Percentiles rank a stretch among this genome's conserved stretches.
Conservation (phyloP, 2,329 filamentous ascomycete genomes). For the Trichoderma sp. region DNA sequence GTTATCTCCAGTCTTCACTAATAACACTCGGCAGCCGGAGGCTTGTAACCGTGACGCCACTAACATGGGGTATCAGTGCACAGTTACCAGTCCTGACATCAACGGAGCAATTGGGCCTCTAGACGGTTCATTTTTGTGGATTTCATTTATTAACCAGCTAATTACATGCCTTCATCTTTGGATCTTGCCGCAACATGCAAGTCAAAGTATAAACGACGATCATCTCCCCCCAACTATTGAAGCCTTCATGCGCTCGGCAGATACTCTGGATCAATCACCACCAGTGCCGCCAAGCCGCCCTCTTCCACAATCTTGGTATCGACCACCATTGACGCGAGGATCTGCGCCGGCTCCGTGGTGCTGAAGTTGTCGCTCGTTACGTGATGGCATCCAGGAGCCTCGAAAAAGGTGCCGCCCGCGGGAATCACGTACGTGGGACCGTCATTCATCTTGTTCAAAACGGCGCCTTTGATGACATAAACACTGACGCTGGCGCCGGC, state of each 20-base stretch:
- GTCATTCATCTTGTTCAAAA: constrained; percentile 33
- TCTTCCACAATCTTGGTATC: constrained; percentile 28
- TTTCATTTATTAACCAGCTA: no score
- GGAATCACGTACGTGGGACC: constrained; percentile 28
- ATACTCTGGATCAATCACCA: constrained; percentile 29
- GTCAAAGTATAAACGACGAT: not conserved
- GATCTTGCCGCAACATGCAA: not conserved
- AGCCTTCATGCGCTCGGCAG: constrained; percentile 1
- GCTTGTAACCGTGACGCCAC: constrained; percentile 13
- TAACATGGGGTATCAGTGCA: not conserved
- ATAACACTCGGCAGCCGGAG: not conserved
- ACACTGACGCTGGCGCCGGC: constrained; percentile 29
- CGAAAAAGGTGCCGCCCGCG: constrained; percentile 30
- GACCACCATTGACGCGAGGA: constrained; percentile 29
- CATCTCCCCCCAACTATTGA: not conserved
- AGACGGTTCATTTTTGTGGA: no score
- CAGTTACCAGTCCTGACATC: not conserved
- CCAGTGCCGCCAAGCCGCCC: constrained; percentile 27
- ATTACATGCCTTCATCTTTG: no score
- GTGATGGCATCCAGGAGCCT: constrained; percentile 32
- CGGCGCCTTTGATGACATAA: constrained; percentile 27
- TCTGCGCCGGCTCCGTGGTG: constrained; percentile 22
- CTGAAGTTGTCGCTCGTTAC: constrained; percentile 30
- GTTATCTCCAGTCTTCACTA: not conserved
- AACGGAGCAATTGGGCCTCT: not conserved